Percentiles rank a stretch among this genome's conserved stretches.
Conservation (phyloP, 345 rosid species). For the Bruguiera sexangula region DNA sequence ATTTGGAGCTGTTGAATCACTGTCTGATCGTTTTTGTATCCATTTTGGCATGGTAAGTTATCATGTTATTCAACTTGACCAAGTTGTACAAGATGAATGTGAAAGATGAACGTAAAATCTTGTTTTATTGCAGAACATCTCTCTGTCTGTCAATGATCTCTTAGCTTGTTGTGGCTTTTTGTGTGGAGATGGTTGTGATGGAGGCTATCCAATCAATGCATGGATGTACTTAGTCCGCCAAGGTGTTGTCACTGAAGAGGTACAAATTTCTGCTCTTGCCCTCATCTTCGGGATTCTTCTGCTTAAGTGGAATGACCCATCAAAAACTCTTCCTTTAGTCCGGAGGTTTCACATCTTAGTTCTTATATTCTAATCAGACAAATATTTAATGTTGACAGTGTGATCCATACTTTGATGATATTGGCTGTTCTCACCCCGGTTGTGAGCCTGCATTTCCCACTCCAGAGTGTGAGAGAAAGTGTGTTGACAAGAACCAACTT, state of each 20-base stretch:
- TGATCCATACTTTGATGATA: constrained; percentile 82
- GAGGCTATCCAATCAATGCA: constrained; percentile 75
- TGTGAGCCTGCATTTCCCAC: constrained; percentile 87
- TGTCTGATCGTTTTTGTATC: constrained; percentile 96
- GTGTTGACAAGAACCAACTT: constrained; percentile 61
- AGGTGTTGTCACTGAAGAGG: constrained; percentile 97
- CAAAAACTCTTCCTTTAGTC: not conserved
- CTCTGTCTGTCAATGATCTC: constrained; percentile 87
- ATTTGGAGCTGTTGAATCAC: constrained; percentile 91
- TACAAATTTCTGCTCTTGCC: constrained; percentile 19
- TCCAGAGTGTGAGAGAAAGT: constrained; percentile 72
- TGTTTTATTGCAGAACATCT: constrained; percentile 54
- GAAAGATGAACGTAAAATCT: not conserved
- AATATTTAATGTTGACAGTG: constrained; percentile 45
- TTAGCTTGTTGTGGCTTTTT: constrained; percentile 90
- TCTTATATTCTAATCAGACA: not conserved
- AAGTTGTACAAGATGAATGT: not conserved
- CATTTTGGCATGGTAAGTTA: constrained; percentile 65
- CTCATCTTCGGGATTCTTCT: not conserved
- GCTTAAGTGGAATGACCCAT: no score
- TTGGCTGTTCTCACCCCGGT: constrained; percentile 96
- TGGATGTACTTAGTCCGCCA: constrained; percentile 74
- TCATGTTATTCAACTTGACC: constrained; percentile 1
- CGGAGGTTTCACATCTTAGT: constrained; percentile 10
- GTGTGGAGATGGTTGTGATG: constrained; percentile 90